phyloP scores from a whole-genome alignment of 1,284 basidiomycete species.

The Xerocomus nothofagi region DNA sequence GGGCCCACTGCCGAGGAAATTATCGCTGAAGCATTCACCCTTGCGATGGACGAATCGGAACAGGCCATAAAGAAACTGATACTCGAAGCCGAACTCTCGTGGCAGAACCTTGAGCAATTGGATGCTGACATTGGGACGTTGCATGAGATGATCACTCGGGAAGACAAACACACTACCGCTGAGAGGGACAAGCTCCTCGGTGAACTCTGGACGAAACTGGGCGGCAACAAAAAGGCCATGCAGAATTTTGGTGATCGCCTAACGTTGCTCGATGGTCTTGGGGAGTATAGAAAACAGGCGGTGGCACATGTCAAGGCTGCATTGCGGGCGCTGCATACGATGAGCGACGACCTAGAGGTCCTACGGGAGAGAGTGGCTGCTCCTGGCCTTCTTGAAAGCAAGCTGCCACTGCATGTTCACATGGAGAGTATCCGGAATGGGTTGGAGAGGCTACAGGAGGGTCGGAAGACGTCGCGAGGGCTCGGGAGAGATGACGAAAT shows the following conservation, averaged over 20 bases:
- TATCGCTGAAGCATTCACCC: slow-evolving; percentile 52
- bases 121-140: slow-evolving; percentile 57
- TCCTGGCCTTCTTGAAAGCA: slow-evolving; percentile 56
- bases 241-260: slow-evolving; percentile 51
- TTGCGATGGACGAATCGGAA: slow-evolving; percentile 61
- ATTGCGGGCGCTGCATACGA: slow-evolving; percentile 54
- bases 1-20: slow-evolving; percentile 41
- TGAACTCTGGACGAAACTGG: slow-evolving; percentile 65
- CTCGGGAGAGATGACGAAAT: slow-evolving; percentile 37
- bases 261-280: slow-evolving; percentile 51
- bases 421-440: slow-evolving; percentile 66
- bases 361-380: slow-evolving; percentile 65
- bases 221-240: slow-evolving; percentile 53
- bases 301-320: slow-evolving; percentile 60
- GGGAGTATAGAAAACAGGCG: slow-evolving; percentile 57
- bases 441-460: slow-evolving; percentile 60
- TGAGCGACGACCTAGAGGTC: slow-evolving; percentile 73
- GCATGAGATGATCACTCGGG: slow-evolving; percentile 57
- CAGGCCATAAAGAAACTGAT: slow-evolving; percentile 53
- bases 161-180: slow-evolving; percentile 46
- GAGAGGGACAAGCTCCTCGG: slow-evolving; percentile 57
- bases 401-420: slow-evolving; percentile 68
- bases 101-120: slow-evolving; percentile 54
- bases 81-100: slow-evolving; percentile 58
- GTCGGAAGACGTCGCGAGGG: slow-evolving; percentile 41